These are phyloP conservation scores for Candida rishiriensis DNA, from an alignment of 805 yeast genomes.

Conservation along the genomic window DNA sequence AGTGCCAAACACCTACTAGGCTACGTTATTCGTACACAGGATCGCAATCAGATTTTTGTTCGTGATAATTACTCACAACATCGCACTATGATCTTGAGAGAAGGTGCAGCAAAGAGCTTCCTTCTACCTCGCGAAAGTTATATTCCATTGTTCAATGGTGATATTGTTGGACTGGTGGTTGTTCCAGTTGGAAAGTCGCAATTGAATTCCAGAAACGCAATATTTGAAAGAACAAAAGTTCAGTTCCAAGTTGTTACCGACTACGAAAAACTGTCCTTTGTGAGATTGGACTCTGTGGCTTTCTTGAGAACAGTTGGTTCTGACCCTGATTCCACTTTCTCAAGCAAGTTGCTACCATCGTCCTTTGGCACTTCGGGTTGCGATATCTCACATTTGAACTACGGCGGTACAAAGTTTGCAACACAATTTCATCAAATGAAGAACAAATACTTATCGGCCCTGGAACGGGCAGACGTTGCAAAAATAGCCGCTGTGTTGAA, in stretches of 20 bases:
- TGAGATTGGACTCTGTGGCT: conserved; percentile 11
- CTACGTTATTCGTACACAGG: conserved; percentile 2
- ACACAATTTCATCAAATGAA: too few species aligned
- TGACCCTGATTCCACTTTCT: too few species aligned
- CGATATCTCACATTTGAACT: too few species aligned
- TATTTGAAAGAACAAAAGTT: conserved; percentile 20
- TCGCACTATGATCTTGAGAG: conserved; percentile 11
- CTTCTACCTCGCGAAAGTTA: background rate
- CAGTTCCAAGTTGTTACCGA: conserved; percentile 20
- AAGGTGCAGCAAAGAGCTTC: background rate
- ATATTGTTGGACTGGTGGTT: conserved; percentile 19
- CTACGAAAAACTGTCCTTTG: conserved; percentile 8
- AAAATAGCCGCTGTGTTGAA: too few species aligned
- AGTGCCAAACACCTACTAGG: conserved; percentile 23
- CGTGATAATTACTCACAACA: conserved; percentile 20
- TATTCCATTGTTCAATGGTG: conserved; percentile 13
- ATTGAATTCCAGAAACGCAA: conserved; percentile 2
- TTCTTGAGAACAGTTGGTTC: too few species aligned
- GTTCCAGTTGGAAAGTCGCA: background rate
- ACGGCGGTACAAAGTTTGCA: too few species aligned
- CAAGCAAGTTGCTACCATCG: too few species aligned
- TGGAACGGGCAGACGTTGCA: too few species aligned
- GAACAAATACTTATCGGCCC: too few species aligned
- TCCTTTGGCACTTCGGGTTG: too few species aligned
- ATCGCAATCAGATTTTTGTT: background rate